Conservation (phyloP, 2,329 filamentous ascomycete species). For the Scedosporium boydii region DNA sequence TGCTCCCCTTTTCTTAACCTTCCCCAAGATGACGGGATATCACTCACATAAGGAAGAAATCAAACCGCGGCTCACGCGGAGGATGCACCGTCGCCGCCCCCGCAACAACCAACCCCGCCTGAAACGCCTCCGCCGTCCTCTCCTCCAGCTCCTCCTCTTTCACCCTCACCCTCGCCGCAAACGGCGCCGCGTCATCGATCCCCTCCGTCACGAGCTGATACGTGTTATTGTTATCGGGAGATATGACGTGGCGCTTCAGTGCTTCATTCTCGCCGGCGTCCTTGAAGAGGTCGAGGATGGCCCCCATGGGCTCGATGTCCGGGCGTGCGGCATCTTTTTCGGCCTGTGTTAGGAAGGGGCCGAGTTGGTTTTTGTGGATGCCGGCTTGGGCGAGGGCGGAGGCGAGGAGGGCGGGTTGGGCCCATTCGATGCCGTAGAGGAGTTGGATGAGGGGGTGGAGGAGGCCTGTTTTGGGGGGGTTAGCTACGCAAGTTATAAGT, state of each 20-base stretch:
- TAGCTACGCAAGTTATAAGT: not conserved
- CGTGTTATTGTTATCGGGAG: constrained; percentile 36
- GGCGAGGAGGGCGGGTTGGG: constrained; percentile 71
- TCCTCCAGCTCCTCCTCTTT: constrained; percentile 45
- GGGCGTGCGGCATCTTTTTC: constrained; percentile 31
- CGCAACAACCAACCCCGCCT: constrained; percentile 43
- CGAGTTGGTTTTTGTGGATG: constrained; percentile 53
- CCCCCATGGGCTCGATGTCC: constrained; percentile 9
- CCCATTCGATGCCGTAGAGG: constrained; percentile 75
- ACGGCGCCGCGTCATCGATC: constrained; percentile 49
- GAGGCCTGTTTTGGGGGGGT: constrained; percentile 43
- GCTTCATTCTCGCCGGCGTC: constrained; percentile 45
- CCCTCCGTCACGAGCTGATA: constrained; percentile 16
- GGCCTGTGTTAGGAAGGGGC: constrained; percentile 40
- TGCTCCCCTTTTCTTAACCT: too few species aligned
- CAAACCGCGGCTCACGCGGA: constrained; percentile 60
- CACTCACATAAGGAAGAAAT: constrained; percentile 62
- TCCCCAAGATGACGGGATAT: too few species aligned
- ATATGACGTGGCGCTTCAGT: constrained; percentile 40
- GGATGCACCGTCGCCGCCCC: constrained; percentile 51
- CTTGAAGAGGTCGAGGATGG: constrained; percentile 46
- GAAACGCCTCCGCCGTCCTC: constrained; percentile 55
- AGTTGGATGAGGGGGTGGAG: constrained; percentile 78
- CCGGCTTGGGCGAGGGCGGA: constrained; percentile 70
- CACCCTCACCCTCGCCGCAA: constrained; percentile 51